Base-by-base conservation (phyloP, 2,329 filamentous ascomycete species). In the Penicillium vulpinum region DNA sequence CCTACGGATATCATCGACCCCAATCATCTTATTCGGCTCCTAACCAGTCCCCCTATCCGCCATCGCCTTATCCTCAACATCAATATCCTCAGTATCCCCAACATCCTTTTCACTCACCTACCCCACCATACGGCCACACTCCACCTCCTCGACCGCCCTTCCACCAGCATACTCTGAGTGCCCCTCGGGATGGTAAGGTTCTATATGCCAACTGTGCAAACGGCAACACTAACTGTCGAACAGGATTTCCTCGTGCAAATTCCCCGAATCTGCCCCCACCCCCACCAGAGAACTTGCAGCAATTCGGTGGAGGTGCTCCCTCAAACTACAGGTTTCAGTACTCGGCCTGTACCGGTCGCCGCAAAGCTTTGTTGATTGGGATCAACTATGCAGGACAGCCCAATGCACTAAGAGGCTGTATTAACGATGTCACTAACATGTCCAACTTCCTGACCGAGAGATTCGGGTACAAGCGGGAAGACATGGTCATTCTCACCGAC, bases 341-440 rank as follows among this genome's bases (percentile, higher is more conserved):
- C 75, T 96, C 92, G 43, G 88, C 88, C 61, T 97, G 92, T 73
- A 95, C 89, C 3, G 93, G 92, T 51, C 85, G 88, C 61, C 83
- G 92, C 69, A 96, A 96, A 77, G 93, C 92, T 2, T 80, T 97
- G 16, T 78, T 97, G 51, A 93, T 97, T 65, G 93, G 93, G 40
- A 96, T 97, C 80, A 97, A 97, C 78, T 97, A 97, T 77, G 94
- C 96, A 70, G 88, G 90, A 47, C 92, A 97, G 77, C 85, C 90
- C 50, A 92, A 92, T 43, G 89, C 96, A 78, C 81, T 97, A 29
- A 82, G 90, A 58, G 93, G 93, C 35, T 97, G 93, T 70, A 97
- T 97, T 80, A 97, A 97, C 74, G 93, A 97, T 73, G 93, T 97
- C 46, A 89, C 92, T 74, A 96, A 97, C 78, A 96, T 97, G 91